Evolutionary conservation across 345 rosid species (phyloP), one percentile per base, ranked within the genome.

Genomic region (Capsella bursapastoris): DNA sequence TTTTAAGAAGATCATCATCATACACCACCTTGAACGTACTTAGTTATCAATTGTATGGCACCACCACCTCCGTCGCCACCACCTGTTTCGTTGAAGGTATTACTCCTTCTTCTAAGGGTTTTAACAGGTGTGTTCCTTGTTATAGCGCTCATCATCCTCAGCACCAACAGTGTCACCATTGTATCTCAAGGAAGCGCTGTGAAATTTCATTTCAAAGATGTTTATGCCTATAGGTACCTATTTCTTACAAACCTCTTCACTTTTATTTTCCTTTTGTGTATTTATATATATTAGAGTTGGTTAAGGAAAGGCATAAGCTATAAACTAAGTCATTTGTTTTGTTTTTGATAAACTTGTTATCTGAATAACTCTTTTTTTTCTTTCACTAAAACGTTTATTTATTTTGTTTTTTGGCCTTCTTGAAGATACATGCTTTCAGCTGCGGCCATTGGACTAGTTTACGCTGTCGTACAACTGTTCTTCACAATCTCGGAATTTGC

Each of bases 361-460:
- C 25, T 22, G 25, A 22, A 22, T 22, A 22, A 22, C 25, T 22
- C 25, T 22, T 2, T 22, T 22, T 22, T 22, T 22, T 22, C 1
- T 18, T 22, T 22, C 25, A 22, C 25, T 22, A 22, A 15, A 3
- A 7, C 6, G 34, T 12, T 6, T 32, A 22, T 22, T 29, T n/a
- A 5, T 6, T 32, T 29, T n/a, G 8, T 14, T 32, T 38, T 29
- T 0, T 49, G 27, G 37, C 29, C 18, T 28, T 43, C 13, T 73
- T 78, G 67, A 64, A 81, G 84, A 49, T 78, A 81, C 55, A 72
- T 81, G 80, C 51, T 81, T 29, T 68, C 84, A 31, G 50, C 80
- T 9, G 57, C 66, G 1, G 50, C 57, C 41, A 66, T 81, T 4
- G 84, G 84, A 66, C 56, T 81, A 15, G 38, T 68, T 28, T 81